These are phyloP conservation scores for Solanum megistacrolobum DNA, from an alignment of 257 asterid genomes.

Conservation along the genomic window DNA sequence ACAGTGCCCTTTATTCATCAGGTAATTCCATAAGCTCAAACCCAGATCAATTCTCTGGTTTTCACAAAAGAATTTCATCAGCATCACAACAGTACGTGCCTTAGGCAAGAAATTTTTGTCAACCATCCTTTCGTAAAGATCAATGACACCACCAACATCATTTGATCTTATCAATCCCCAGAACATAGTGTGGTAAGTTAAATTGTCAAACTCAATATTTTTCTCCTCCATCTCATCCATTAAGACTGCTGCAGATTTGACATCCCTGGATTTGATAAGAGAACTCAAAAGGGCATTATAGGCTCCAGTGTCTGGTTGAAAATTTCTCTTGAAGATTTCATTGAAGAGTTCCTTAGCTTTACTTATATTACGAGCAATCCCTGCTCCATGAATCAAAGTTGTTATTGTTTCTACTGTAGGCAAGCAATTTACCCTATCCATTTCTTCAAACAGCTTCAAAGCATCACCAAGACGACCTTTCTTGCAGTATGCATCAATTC, in stretches of 20 bases:
- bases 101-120: slow-evolving; percentile 51
- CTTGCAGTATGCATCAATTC: slow-evolving; percentile 77
- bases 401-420: slow-evolving; percentile 73
- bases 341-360: slow-evolving; percentile 56
- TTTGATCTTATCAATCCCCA: slow-evolving; percentile 54
- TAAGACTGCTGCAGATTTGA: slow-evolving; percentile 40
- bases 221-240: slow-evolving; percentile 61
- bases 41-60: slow-evolving; percentile 52
- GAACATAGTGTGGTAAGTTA: slow-evolving; percentile 71
- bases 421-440: slow-evolving; percentile 36
- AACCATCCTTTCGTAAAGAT: slow-evolving; percentile 51
- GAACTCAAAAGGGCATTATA: slow-evolving; percentile 73
- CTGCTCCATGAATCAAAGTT: slow-evolving; percentile 89
- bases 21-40: slow-evolving; percentile 61
- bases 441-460: slow-evolving; percentile 66
- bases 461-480: slow-evolving; percentile 64
- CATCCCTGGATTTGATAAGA: slow-evolving; percentile 49
- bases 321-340: slow-evolving; percentile 34
- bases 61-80: slow-evolving; percentile 74
- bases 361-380: slow-evolving; percentile 51
- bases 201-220: slow-evolving; percentile 42
- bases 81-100: slow-evolving; percentile 54
- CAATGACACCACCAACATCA: slow-evolving; percentile 38
- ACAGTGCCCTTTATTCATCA: slow-evolving; percentile 69
- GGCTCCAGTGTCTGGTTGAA: slow-evolving; percentile 54